phyloP scores from a whole-genome alignment of 2,329 filamentous ascomycete genomes.

The Talaromyces atroroseus region DNA sequence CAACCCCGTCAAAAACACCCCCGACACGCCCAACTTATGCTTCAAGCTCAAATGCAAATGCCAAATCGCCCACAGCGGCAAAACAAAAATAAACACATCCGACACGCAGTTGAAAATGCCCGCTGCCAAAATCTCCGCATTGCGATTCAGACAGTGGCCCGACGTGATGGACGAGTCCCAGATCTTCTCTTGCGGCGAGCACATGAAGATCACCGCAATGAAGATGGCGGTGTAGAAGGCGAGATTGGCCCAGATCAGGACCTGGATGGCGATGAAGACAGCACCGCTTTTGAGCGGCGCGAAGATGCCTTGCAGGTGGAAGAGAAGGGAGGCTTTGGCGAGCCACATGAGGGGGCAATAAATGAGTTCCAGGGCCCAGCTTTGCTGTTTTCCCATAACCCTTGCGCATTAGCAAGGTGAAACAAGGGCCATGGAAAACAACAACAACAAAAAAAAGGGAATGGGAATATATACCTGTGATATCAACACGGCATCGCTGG shows the following conservation, averaged over 20 bases:
- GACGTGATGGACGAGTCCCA: background rate
- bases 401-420: no score
- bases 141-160: background rate
- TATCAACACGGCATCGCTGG: background rate
- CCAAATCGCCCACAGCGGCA: conserved; percentile 4
- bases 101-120: background rate
- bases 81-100: background rate
- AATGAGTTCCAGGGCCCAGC: background rate
- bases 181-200: background rate
- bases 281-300: background rate
- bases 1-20: background rate
- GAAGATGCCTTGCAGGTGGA: background rate
- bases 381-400: background rate
- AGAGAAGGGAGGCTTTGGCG: background rate
- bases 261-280: background rate
- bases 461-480: background rate
- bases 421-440: no score
- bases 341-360: background rate
- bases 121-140: background rate
- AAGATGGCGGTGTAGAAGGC: background rate
- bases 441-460: no score
- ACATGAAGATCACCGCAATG: background rate
- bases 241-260: background rate
- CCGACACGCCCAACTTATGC: background rate
- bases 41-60: background rate